Evolutionary conservation across 2,329 filamentous ascomycete species (phyloP), one percentile per base, ranked within the genome.

Genomic region (Sporothrix mexicana): DNA sequence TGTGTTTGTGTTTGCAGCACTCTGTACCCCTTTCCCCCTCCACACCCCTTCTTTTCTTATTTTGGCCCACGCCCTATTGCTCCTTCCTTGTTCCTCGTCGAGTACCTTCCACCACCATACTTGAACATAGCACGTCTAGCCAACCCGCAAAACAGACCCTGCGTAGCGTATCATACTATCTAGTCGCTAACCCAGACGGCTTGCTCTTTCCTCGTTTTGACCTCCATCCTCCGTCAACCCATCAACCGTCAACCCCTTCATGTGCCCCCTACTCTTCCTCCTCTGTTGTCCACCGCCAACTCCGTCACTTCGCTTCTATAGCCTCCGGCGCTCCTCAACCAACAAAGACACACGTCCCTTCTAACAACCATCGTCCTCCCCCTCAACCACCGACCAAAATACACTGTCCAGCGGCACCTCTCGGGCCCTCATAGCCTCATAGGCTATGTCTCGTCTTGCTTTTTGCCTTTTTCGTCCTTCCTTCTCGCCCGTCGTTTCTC

Each of bases 391-490:
- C 23, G 20, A 61, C 49, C 59, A 25, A 66, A 73, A 70, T 57
- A 41, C 36, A 13, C 41, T 25, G 36, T 66, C 51, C 25, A 15
- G 41, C 59, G 59, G 67, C 71, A 55, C 69, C 67, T 73, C 59
- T 20, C 25, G 41, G 51, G 41, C 64, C 67, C 64, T 61, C 20
- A n/a, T 51, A 67, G 23, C 72, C 66, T 41, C 49, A 70, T 57
- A 70, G 71, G 53, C 66, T 70, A 36, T 73, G 72, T 73, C 67
- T 73, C 68, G 68, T 66, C 57, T 70, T 67, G 36, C 49, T n/a
- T 73, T 73, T 72, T 72, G 51, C 62, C 62, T 72, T 66, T 70
- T 51, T 43, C 64, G 12, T 43, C n/a, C 43, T 25, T 47, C 25
- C 43, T 30, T 36, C 7, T 36, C 30, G 30, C 30, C 30, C 30